Evolutionary conservation across 2,329 filamentous ascomycete species (phyloP).

Genomic region (Colletotrichum higginsianum): DNA sequence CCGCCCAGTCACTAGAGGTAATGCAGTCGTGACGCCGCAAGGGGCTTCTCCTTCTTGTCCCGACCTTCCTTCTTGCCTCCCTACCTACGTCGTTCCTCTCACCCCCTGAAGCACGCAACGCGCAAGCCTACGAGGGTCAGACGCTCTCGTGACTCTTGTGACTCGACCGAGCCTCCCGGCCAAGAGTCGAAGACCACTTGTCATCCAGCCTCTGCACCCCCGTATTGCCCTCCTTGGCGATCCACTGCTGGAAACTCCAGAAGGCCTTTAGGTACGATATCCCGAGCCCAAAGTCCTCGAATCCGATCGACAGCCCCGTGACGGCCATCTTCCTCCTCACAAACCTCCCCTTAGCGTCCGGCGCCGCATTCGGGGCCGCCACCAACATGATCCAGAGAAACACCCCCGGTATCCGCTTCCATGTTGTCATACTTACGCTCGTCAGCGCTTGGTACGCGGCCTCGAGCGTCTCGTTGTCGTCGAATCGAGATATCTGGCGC

Average conservation of each 20-base stretch:
- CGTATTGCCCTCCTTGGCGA: conserved; percentile 40
- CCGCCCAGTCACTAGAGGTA: not conserved
- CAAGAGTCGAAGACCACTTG: conserved; percentile 34
- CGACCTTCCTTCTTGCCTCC: not conserved
- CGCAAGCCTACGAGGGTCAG: conserved; percentile 23
- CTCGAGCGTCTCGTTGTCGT: conserved; percentile 40
- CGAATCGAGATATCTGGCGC: conserved; percentile 47
- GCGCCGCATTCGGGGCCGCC: conserved; percentile 46
- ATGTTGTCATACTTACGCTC: conserved; percentile 46
- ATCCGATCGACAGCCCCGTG: conserved; percentile 47
- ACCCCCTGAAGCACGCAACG: not conserved
- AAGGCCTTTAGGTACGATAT: conserved; percentile 48
- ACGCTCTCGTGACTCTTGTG: conserved; percentile 5
- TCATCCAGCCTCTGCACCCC: conserved; percentile 34
- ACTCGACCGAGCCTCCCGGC: conserved; percentile 14
- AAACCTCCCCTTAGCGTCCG: conserved; percentile 48
- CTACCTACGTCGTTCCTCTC: too few species aligned
- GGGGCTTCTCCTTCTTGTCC: not conserved
- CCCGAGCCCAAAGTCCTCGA: conserved; percentile 48
- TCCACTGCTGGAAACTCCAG: conserved; percentile 50
- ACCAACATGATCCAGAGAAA: conserved; percentile 51
- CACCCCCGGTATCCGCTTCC: conserved; percentile 51
- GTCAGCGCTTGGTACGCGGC: conserved; percentile 47
- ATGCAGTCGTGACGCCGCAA: conserved; percentile 21
- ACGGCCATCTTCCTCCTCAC: conserved; percentile 50